A percentile compares a stretch with the other conserved stretches of the same genome.
These are phyloP conservation scores for Saccharomyces hybrid DNA, from an alignment of 1,139 yeast species.

Conservation along the genomic window DNA sequence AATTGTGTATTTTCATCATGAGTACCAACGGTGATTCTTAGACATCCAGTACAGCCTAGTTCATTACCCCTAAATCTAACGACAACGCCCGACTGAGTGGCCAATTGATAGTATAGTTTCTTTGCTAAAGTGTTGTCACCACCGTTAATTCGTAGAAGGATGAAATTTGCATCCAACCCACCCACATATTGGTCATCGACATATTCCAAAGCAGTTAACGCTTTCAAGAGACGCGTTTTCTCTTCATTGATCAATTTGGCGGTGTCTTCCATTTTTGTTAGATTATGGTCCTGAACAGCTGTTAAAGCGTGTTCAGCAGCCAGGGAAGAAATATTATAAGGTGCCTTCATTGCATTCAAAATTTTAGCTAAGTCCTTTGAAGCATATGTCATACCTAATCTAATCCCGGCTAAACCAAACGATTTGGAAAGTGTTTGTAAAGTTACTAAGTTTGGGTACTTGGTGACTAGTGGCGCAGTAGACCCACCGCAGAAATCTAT, in stretches of 20 bases:
- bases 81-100: conserved; percentile 67
- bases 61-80: conserved; percentile 88
- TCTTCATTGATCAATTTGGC: conserved; percentile 48
- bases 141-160: conserved; percentile 59
- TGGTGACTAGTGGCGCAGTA: conserved; percentile 70
- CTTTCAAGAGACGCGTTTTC: conserved; percentile 46
- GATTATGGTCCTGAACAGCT: conserved; percentile 56
- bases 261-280: conserved; percentile 49
- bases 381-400: conserved; percentile 76
- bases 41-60: conserved; percentile 77
- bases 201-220: conserved; percentile 47
- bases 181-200: conserved; percentile 68
- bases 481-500: conserved; percentile 82
- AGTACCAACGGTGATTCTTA: conserved; percentile 85
- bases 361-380: conserved; percentile 51
- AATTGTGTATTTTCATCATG: conserved; percentile 57
- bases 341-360: conserved; percentile 87
- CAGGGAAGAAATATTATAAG: conserved; percentile 82
- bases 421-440: conserved; percentile 90
- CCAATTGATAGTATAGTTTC: conserved; percentile 58
- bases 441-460: conserved; percentile 77
- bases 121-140: conserved; percentile 61
- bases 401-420: conserved; percentile 90
- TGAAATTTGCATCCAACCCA: conserved; percentile 81
- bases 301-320: conserved; percentile 70